Conservation (phyloP, 2,329 filamentous ascomycete genomes). For the Phoma herbarum region DNA sequence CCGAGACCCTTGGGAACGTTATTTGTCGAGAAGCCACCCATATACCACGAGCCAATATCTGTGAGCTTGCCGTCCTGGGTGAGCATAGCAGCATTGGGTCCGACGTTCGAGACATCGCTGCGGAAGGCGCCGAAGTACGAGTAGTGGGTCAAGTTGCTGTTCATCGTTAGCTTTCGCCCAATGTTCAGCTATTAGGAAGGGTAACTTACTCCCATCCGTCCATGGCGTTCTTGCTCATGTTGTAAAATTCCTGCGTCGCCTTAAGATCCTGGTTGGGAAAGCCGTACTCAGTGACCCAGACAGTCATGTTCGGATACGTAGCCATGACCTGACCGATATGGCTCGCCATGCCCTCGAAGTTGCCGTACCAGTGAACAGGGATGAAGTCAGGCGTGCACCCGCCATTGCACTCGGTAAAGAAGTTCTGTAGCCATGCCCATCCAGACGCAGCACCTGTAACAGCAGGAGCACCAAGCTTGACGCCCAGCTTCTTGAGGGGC, state of each 20-base stretch:
- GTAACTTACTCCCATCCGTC: conserved; percentile 65
- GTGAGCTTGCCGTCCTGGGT: conserved; percentile 73
- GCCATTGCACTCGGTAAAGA: conserved; percentile 66
- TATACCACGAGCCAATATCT: conserved; percentile 79
- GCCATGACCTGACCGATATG: conserved; percentile 69
- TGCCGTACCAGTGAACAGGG: conserved; percentile 66
- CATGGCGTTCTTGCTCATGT: conserved; percentile 71
- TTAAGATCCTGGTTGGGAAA: conserved; percentile 63
- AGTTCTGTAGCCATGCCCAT: conserved; percentile 72
- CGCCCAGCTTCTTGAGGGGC: conserved; percentile 68
- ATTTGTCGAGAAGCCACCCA: conserved; percentile 60
- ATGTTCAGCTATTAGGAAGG: not conserved
- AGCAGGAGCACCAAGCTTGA: conserved; percentile 75
- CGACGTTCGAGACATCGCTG: conserved; percentile 74
- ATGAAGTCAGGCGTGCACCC: conserved; percentile 60
- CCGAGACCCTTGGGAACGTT: conserved; percentile 16
- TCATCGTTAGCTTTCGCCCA: not conserved
- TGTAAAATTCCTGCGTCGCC: conserved; percentile 72
- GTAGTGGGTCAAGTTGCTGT: conserved; percentile 69
- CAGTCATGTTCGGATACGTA: conserved; percentile 60
- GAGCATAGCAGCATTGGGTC: conserved; percentile 75
- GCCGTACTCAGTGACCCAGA: conserved; percentile 85
- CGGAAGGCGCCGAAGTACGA: conserved; percentile 81
- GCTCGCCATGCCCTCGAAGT: conserved; percentile 72
- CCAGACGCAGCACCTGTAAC: conserved; percentile 70